phyloP scores from a whole-genome alignment of 345 rosid genomes.

The Hevea brasiliensis region DNA sequence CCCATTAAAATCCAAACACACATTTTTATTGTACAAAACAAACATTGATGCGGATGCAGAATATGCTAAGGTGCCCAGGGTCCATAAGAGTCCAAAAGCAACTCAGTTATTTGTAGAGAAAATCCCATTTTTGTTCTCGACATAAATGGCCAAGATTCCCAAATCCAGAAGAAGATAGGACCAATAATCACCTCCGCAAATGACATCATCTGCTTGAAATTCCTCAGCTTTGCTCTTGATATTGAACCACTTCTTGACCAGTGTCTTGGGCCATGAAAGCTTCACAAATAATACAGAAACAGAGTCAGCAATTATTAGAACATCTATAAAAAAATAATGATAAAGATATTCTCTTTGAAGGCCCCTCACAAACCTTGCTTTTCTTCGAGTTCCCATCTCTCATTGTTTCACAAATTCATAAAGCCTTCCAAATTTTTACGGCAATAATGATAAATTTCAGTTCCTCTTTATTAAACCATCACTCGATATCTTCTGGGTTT shows the following conservation, averaged over 20 bases:
- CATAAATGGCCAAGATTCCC: conserved; percentile 23
- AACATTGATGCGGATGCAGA: conserved; percentile 14
- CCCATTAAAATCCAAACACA: conserved; percentile 24
- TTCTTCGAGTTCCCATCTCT: conserved; percentile 75
- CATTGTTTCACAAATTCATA: conserved; percentile 75
- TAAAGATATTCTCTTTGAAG: background rate
- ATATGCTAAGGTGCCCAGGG: conserved; percentile 26
- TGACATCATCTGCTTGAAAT: conserved; percentile 70
- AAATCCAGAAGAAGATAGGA: conserved; percentile 11
- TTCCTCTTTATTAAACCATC: conserved; percentile 3
- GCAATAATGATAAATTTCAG: conserved; percentile 11
- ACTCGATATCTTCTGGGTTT: conserved; percentile 8
- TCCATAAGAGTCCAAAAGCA: conserved; percentile 29
- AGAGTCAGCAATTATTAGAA: conserved; percentile 16
- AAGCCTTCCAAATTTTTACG: conserved; percentile 26
- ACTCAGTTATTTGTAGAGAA: conserved; percentile 19
- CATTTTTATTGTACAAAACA: conserved; percentile 15
- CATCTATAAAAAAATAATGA: conserved; percentile 16
- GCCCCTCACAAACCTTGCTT: conserved; percentile 63
- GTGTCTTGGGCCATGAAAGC: conserved; percentile 94
- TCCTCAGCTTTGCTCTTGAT: conserved; percentile 81
- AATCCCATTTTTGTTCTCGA: conserved; percentile 15
- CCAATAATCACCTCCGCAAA: conserved; percentile 43
- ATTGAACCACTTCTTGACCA: conserved; percentile 95
- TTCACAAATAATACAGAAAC: conserved; percentile 33